A percentile compares a stretch with the other conserved stretches of the same genome.
Conservation (phyloP, 768 basidiomycete species). For the Trametes cubensis region DNA sequence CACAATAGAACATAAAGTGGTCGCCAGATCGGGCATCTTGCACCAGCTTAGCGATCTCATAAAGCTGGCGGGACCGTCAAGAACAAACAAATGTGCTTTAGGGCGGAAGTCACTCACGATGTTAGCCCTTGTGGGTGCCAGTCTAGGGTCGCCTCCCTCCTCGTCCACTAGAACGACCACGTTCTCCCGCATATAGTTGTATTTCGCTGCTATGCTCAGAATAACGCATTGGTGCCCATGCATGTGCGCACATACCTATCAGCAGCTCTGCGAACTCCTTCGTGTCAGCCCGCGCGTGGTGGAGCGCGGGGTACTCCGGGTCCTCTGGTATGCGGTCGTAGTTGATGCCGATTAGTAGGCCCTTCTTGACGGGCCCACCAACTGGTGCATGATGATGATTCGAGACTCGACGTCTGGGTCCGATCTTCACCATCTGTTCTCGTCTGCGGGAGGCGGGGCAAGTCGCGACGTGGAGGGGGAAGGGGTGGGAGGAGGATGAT, state of each 20-base stretch:
- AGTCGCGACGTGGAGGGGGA: no score
- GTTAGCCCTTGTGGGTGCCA: conserved; percentile 21
- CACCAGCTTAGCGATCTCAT: conserved; percentile 19
- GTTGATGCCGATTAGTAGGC: conserved; percentile 27
- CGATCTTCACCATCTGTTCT: conserved; percentile 18
- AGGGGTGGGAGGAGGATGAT: not conserved
- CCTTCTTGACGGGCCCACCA: conserved; percentile 16
- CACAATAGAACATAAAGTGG: conserved; percentile 24
- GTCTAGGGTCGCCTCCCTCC: not conserved
- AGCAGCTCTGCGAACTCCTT: conserved; percentile 20
- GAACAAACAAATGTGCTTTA: not conserved
- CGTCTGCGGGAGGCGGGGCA: no score
- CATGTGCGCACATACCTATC: conserved; percentile 14
- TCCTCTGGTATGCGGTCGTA: conserved; percentile 8
- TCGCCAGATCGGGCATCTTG: conserved; percentile 18
- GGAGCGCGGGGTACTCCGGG: conserved; percentile 4
- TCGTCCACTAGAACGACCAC: conserved; percentile 23
- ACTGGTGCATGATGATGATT: not conserved
- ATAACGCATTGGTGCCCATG: no score
- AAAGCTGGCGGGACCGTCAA: conserved; percentile 12
- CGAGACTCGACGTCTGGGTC: conserved; percentile 5
- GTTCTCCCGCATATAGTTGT: conserved; percentile 21
- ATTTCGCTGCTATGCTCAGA: conserved; percentile 13
- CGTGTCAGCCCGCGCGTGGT: conserved; percentile 21
- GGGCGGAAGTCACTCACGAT: conserved; percentile 15